Base-by-base conservation (phyloP, 1,284 basidiomycete species). In the Marasmius fiardii region DNA sequence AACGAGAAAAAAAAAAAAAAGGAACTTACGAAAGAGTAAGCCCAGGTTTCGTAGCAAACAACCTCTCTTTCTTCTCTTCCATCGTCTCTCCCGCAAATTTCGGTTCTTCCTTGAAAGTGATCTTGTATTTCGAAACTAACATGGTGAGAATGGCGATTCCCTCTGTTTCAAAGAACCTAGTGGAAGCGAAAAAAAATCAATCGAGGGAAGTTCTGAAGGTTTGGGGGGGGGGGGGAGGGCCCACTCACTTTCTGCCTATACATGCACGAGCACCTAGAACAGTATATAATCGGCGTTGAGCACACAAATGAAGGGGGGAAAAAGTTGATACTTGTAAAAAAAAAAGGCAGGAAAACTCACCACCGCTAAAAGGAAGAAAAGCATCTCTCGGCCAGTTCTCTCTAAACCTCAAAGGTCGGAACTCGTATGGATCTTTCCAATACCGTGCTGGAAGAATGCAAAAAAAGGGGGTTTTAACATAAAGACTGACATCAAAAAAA, bases 341-440 rank as follows among this genome's bases (percentile, higher is more conserved):
- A 37, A 37, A 39, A 3, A 49, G 12, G 33, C 50, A 21, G n/a
- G n/a, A n/a, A n/a, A n/a, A 61, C 67, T 57, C 61, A 74, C 83
- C 83, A 41, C 68, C 68, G 48, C 76, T 78, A 63, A 84, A 86
- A 1, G 80, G 77, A 8, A 80, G 43, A 60, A 83, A 80, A 0
- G 80, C 80, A 63, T 82, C 75, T 10, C 71, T 67, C 23, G 73
- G 74, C 74, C 74, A 81, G 39, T 79, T 73, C 4, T 71, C 73
- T 28, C 82, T 64, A 65, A 82, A 83, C 21, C 82, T 71, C 24
- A 68, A 68, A 18, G 82, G 83, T 53, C 74, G 74, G 65, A 80
- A 85, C 1, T 67, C 62, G 43, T 76, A 55, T 0, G 81, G 79
- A 43, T 83, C 74, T 45, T 75, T 65, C 81, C 82, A 84, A 60